Evolutionary conservation across 2,329 filamentous ascomycete species (phyloP).

Genomic region (Aspergillus hortae): DNA sequence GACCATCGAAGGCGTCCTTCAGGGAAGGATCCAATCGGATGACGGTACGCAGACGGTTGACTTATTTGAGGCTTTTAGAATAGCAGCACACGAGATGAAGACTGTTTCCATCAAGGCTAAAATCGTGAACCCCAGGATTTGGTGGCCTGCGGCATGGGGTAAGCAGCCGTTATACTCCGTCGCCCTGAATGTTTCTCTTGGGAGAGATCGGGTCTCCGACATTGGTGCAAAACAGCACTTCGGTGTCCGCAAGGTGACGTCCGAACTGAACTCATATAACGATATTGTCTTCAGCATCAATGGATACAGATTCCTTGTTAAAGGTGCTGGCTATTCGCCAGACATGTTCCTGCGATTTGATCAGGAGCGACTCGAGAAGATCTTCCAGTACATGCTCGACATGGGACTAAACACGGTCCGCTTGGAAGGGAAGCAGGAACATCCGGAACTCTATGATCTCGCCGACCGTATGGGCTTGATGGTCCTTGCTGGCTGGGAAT

Average conservation of each 20-base stretch:
- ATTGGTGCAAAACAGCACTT: conserved; percentile 38
- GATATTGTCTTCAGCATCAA: conserved; percentile 58
- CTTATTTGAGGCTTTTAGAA: conserved; percentile 31
- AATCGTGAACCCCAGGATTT: conserved; percentile 49
- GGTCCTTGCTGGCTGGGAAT: conserved; percentile 63
- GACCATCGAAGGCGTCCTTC: conserved; percentile 16
- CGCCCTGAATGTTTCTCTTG: conserved; percentile 25
- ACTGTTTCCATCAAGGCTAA: conserved; percentile 38
- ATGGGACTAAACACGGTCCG: conserved; percentile 63
- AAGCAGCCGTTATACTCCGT: conserved; percentile 51
- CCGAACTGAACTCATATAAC: conserved; percentile 49
- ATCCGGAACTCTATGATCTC: conserved; percentile 57
- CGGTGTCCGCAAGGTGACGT: conserved; percentile 55
- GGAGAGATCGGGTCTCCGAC: conserved; percentile 29
- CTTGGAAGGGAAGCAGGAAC: conserved; percentile 63
- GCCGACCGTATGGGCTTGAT: conserved; percentile 60
- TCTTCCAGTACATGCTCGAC: conserved; percentile 55
- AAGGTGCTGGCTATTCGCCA: conserved; percentile 58
- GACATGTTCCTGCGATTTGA: conserved; percentile 63
- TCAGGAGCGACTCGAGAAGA: conserved; percentile 42
- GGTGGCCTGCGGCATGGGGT: conserved; percentile 63
- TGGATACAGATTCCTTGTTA: conserved; percentile 55
- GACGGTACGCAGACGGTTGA: conserved; percentile 9
- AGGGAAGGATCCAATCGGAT: conserved; percentile 18
- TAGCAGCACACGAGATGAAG: conserved; percentile 38